Evolutionary conservation across 768 basidiomycete species (phyloP), one percentile per base, ranked within the genome.

Genomic region (Hygrocybe coccinea): DNA sequence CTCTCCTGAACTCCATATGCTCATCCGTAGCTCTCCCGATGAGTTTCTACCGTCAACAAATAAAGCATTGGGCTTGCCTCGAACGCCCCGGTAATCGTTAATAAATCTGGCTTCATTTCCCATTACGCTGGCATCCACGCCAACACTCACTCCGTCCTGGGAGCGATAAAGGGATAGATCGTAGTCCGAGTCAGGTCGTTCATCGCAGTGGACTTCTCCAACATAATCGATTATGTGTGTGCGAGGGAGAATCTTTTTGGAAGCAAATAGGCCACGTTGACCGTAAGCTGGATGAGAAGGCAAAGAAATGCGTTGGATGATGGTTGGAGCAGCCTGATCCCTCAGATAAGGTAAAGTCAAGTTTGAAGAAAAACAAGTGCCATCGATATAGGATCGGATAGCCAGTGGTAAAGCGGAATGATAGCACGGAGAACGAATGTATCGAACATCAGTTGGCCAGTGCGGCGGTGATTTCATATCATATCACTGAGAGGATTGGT

Each of bases 91-190:
- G 70, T 87, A 97, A 73, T 95, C 94, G 62, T 97, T 97, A 56
- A 91, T 77, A 66, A 95, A 94, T 63, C 94, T 76, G 1, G 86
- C 87, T 68, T 93, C 90, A 70, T 95, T 97, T 25, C 94, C 94
- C 75, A 81, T 81, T 2, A 43, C 60, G 25, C 75, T 74, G 17
- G 92, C 91, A 66, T 97, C 93, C 38, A 89, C 76, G 1, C 91
- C 93, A 17, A 94, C 79, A 63, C 75, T 85, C 38, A 79, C 64
- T 7, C 81, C 82, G 50, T 77, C 74, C 55, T 74, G 70, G 49
- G 78, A 71, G 35, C 84, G 85, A 66, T 80, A 75, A n/a, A 95
- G 77, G 12, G 86, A 91, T 22, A 95, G 74, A 69, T 95, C 94
- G 65, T 95, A 95, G 69, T 95, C 86, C n/a, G 88, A 88, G 33